phyloP scores from a whole-genome alignment of 2,329 filamentous ascomycete genomes.

The Claviceps citrina region DNA sequence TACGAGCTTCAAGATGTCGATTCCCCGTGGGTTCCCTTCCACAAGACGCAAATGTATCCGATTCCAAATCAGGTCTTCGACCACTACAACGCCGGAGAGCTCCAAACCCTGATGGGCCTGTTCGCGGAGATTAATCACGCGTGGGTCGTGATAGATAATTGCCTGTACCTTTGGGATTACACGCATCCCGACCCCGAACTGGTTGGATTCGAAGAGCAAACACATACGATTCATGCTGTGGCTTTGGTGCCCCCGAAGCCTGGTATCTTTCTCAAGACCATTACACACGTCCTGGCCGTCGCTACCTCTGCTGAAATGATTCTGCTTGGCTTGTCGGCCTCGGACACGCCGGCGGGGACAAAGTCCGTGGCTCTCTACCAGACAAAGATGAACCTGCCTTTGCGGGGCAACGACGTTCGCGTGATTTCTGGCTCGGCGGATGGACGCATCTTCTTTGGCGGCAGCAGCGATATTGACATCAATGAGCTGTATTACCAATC shows the following conservation, averaged over 20 bases:
- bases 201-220: constrained; percentile 80
- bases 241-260: constrained; percentile 71
- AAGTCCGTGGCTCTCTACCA: constrained; percentile 68
- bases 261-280: constrained; percentile 73
- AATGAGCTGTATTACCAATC: constrained; percentile 94
- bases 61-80: constrained; percentile 88
- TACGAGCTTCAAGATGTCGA: constrained; percentile 63
- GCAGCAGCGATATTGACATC: constrained; percentile 66
- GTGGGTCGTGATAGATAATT: constrained; percentile 91
- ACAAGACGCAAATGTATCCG: constrained; percentile 70
- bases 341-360: constrained; percentile 50
- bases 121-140: constrained; percentile 92
- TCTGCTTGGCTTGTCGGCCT: constrained; percentile 67
- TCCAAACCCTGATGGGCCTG: constrained; percentile 85
- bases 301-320: constrained; percentile 76
- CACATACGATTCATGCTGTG: constrained; percentile 78
- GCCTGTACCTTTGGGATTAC: constrained; percentile 95
- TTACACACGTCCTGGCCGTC: constrained; percentile 78
- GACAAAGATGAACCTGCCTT: constrained; percentile 68
- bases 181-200: constrained; percentile 81
- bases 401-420: constrained; percentile 61
- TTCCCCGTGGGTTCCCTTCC: constrained; percentile 72
- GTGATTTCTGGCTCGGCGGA: constrained; percentile 67
- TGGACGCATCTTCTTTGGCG: constrained; percentile 88
- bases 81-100: constrained; percentile 74